Percentiles rank a stretch among this genome's conserved stretches.
These are phyloP conservation scores for Ananas comosus DNA, from an alignment of 176 grass and related monocot species.

Conservation along the genomic window DNA sequence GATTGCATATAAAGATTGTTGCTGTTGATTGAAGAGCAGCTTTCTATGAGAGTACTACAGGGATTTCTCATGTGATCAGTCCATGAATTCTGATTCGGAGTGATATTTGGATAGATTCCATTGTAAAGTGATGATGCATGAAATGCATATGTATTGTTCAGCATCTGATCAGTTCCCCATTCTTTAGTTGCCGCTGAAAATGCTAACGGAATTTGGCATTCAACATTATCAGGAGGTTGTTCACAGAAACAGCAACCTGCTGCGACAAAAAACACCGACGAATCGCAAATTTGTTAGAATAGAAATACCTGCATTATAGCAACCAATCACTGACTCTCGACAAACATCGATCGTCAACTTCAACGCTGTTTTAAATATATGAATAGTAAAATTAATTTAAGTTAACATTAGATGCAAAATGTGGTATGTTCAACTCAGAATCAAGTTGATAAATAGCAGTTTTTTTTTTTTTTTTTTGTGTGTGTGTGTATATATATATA, in stretches of 20 bases:
- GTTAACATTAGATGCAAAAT: no score
- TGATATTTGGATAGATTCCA: not conserved
- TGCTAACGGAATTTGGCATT: not conserved
- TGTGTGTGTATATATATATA: no score
- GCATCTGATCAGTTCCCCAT: not conserved
- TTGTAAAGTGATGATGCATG: not conserved
- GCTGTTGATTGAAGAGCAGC: not conserved
- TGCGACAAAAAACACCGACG: no score
- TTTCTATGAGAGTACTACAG: not conserved
- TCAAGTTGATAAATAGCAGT: no score
- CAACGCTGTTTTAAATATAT: no score
- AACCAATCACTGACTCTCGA: no score
- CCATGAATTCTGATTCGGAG: not conserved
- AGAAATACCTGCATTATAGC: not conserved
- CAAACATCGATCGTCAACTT: no score
- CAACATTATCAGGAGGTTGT: not conserved
- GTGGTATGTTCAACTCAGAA: no score
- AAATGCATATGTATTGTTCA: not conserved
- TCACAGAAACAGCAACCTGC: not conserved
- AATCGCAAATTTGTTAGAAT: not conserved
- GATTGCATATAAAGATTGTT: not conserved
- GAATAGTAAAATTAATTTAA: no score
- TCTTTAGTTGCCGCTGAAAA: not conserved
- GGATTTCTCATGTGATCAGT: not conserved
- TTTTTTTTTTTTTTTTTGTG: no score